Percentiles rank a stretch among this genome's conserved stretches.
phyloP scores from a whole-genome alignment of 192 early-diverging fungal species.

The Linnemannia hyalina region DNA sequence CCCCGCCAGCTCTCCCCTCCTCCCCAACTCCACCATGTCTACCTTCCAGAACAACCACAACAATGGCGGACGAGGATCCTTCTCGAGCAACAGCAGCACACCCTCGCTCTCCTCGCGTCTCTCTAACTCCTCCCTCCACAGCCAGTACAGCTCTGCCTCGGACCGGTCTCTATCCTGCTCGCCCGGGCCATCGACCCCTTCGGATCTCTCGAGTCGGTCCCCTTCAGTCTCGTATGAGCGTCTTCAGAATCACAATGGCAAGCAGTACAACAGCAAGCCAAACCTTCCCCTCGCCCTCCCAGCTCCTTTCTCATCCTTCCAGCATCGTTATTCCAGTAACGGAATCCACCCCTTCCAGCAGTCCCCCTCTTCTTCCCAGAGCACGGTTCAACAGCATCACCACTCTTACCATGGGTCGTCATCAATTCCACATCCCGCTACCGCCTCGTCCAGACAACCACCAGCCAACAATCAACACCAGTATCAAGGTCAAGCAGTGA shows the following conservation, averaged over 20 bases:
- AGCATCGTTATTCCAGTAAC: background rate
- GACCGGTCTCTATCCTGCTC: constrained; percentile 44
- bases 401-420: constrained; percentile 10
- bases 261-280: constrained; percentile 11
- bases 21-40: background rate
- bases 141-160: constrained; percentile 44
- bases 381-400: constrained; percentile 5
- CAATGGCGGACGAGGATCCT: constrained; percentile 1
- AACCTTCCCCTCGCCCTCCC: constrained; percentile 9
- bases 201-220: constrained; percentile 38
- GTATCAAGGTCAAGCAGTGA: constrained; percentile 19
- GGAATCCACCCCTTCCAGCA: constrained; percentile 18
- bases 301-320: constrained; percentile 24
- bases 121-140: constrained; percentile 48
- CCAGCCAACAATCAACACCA: constrained; percentile 3
- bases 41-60: background rate
- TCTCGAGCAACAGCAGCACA: constrained; percentile 9
- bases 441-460: constrained; percentile 5
- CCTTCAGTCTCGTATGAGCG: constrained; percentile 52
- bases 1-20: constrained; percentile 16
- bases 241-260: background rate
- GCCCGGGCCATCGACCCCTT: constrained; percentile 42
- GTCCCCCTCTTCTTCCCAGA: constrained; percentile 9
- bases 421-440: constrained; percentile 43
- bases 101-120: constrained; percentile 41